Conservation (phyloP, 371 early-diverging fungal genomes). For the Blyttiomyces sp. region DNA sequence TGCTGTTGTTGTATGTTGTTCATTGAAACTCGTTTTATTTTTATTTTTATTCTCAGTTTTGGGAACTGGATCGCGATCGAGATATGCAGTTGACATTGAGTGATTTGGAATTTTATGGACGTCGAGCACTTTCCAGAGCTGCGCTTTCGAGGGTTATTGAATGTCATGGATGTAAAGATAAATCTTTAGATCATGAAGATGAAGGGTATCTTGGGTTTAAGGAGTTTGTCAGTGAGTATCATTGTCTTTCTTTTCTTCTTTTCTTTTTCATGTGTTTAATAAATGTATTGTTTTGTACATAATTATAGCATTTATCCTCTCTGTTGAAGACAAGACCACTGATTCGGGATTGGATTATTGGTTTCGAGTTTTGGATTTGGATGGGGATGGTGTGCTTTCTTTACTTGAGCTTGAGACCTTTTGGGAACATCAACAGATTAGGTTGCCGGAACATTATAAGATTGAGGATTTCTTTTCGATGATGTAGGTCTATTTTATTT, state of each 20-base stretch:
- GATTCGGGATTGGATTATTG: constrained; percentile 83
- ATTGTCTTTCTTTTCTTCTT: neutral
- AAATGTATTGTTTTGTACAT: neutral
- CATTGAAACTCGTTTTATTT: neutral
- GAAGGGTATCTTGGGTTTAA: constrained; percentile 20
- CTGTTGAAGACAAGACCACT: constrained; percentile 81
- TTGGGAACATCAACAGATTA: constrained; percentile 73
- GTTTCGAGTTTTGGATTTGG: constrained; percentile 87
- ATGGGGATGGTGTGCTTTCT: constrained; percentile 82
- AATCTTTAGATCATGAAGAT: too few relatives aligned
- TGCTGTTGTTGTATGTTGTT: neutral
- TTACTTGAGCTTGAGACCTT: constrained; percentile 79
- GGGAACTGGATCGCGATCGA: constrained; percentile 62
- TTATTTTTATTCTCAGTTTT: too few relatives aligned
- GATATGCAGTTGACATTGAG: constrained; percentile 27
- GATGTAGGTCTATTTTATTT: constrained; percentile 35
- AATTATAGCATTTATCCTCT: constrained; percentile 72
- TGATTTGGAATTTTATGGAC: constrained; percentile 29
- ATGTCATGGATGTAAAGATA: constrained; percentile 21
- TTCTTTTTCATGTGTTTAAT: neutral
- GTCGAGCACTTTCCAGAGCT: constrained; percentile 22
- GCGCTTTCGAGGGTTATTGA: constrained; percentile 30
- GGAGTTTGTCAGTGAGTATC: constrained; percentile 30
- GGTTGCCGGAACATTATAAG: constrained; percentile 57
- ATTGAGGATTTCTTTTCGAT: constrained; percentile 69